Base-by-base conservation (phyloP, 495 filamentous ascomycete genomes). In the Penicillium herquei region DNA sequence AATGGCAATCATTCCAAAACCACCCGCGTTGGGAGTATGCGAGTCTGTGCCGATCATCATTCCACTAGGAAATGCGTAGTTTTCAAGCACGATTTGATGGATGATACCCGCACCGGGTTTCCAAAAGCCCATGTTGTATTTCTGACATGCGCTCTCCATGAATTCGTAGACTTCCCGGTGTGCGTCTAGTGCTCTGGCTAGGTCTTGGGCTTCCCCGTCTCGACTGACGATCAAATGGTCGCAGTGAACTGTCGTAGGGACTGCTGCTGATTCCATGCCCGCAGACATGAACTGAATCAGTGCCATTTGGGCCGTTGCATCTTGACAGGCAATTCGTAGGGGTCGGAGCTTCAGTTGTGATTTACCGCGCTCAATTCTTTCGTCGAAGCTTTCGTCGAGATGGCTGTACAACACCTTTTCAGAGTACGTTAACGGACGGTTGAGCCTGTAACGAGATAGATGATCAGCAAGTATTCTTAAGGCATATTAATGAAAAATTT, bases 41-140 rank as follows among this genome's bases (percentile, higher is more conserved):
- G 90, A 95, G 67, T 96, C 91, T 58, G 91, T 96, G 63, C 91
- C 91, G 67, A 96, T 95, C 67, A 96, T 79, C 35, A 96, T 78
- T 73, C 86, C 90, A 75, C 91, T 90, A 39, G 91, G 91, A 79
- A 95, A 88, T 63, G 86, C 90, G 68, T 96, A 94, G 76, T 96
- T 96, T 78, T 96, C 91, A 49, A 96, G 82, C 55, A 96, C 73
- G 62, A 96, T 94, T 73, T 94, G 91, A 72, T 96, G 91, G 63
- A 96, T 96, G 74, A 96, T 96, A 73, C 91, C 91, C 55, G 91
- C 94, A 39, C 91, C 91, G 41, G 91, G 91, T 62, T 78, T 86
- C 91, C 91, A 96, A 82, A 96, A 96, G 68, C 92, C 91, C 71
- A 96, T 96, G 71, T 92, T 89, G 77, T 96, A 96, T 77, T 94